Percentiles rank a stretch among this genome's conserved stretches.
phyloP scores from a whole-genome alignment of 208 protist species.

The Acanthamoeba polyphaga region DNA sequence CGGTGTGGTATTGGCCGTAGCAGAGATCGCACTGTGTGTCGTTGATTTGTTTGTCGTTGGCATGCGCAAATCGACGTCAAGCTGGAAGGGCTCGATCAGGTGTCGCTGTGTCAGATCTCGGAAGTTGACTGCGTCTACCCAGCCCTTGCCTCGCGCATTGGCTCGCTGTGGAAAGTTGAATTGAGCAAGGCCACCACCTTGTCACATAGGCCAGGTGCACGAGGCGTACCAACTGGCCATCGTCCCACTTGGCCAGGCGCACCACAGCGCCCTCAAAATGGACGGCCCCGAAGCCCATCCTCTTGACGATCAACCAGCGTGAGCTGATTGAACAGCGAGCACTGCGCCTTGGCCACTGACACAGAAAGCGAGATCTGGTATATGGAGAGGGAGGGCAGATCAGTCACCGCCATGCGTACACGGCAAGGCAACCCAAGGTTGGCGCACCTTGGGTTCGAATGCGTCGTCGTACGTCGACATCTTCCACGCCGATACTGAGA shows the following conservation, averaged over 20 bases:
- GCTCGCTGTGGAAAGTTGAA: neutral
- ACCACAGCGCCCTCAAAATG: neutral
- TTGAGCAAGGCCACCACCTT: neutral
- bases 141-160: constrained; percentile 12
- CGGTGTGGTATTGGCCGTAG: constrained; percentile 54
- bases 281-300: constrained; percentile 9
- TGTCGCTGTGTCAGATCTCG: neutral
- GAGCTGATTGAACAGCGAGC: constrained; percentile 35
- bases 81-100: constrained; percentile 12
- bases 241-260: neutral
- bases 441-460: constrained; percentile 20
- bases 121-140: constrained; percentile 33
- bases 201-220: too few species aligned
- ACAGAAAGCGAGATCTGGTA: neutral
- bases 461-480: neutral
- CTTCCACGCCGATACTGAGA: constrained; percentile 26
- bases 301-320: neutral
- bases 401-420: neutral
- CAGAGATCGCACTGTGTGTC: constrained; percentile 27
- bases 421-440: neutral
- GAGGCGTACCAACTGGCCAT: constrained; percentile 23
- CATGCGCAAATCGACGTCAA: neutral
- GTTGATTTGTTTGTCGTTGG: too few species aligned
- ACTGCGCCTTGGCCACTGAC: constrained; percentile 9
- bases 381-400: neutral